Evolutionary conservation across 2,329 filamentous ascomycete species (phyloP).

Genomic region (Apiospora phragmitis): DNA sequence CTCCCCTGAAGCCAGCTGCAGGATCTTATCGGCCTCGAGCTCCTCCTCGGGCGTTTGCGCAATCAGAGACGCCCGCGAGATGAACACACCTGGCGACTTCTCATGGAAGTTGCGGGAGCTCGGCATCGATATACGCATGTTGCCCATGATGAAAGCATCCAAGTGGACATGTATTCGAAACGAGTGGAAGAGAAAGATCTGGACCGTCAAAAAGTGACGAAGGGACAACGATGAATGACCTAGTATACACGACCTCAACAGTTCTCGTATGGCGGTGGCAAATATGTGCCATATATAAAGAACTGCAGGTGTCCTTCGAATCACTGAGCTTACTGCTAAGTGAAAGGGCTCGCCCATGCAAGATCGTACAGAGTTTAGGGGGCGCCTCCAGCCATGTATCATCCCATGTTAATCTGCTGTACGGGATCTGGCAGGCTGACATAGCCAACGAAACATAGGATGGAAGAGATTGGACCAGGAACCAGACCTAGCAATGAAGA

Average conservation of each 20-base stretch:
- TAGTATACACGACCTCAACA: neutral
- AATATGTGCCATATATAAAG: conserved; percentile 7
- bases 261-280: neutral
- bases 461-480: neutral
- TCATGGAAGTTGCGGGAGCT: neutral
- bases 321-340: neutral
- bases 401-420: neutral
- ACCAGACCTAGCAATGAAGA: neutral
- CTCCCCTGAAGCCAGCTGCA: conserved; percentile 4
- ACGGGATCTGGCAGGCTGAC: neutral
- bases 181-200: neutral
- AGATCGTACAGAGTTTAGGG: neutral
- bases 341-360: neutral
- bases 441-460: neutral
- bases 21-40: neutral
- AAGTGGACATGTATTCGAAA: neutral
- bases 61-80: neutral
- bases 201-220: neutral
- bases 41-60: conserved; percentile 1
- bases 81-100: conserved; percentile 6
- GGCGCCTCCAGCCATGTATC: conserved; percentile 1
- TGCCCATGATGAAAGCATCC: neutral
- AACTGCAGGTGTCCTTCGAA: neutral
- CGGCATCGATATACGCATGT: neutral
- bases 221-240: neutral